Evolutionary conservation across 495 filamentous ascomycete genomes (phyloP).

Genomic region (Lichina pygmaea): DNA sequence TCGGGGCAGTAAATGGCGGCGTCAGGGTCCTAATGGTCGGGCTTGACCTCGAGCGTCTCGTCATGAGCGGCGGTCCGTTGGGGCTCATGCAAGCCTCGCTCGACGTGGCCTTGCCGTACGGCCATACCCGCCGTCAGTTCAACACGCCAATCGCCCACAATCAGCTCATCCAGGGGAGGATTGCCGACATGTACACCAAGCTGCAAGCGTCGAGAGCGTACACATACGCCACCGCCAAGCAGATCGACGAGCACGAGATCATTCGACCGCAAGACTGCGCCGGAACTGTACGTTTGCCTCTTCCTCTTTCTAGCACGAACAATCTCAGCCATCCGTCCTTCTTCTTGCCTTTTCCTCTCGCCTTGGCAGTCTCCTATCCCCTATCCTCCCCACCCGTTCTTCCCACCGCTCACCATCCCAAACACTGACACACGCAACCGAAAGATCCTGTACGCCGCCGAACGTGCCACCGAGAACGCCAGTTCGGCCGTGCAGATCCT

Average conservation of each 20-base stretch:
- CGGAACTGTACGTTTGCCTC: slow-evolving; percentile 32
- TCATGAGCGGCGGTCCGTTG: slow-evolving; percentile 74
- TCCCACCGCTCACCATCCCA: too few relatives aligned
- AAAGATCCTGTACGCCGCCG: slow-evolving; percentile 50
- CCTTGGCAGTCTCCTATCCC: too few relatives aligned
- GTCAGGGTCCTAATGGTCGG: slow-evolving; percentile 91
- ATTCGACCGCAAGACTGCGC: slow-evolving; percentile 82
- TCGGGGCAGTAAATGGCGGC: slow-evolving; percentile 56
- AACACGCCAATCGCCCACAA: slow-evolving; percentile 67
- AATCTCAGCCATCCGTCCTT: not conserved
- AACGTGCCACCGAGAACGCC: slow-evolving; percentile 69
- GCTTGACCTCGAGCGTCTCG: slow-evolving; percentile 76
- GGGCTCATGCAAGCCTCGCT: slow-evolving; percentile 87
- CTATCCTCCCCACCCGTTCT: too few relatives aligned
- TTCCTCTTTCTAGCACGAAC: not conserved
- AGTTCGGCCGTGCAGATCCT: slow-evolving; percentile 84
- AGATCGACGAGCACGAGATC: slow-evolving; percentile 41
- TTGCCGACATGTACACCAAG: slow-evolving; percentile 95
- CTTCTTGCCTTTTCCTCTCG: too few relatives aligned
- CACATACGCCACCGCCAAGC: slow-evolving; percentile 48
- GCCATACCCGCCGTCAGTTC: slow-evolving; percentile 76
- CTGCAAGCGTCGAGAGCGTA: slow-evolving; percentile 56
- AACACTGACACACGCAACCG: not conserved
- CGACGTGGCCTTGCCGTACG: slow-evolving; percentile 71
- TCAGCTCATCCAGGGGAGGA: slow-evolving; percentile 77